Evolutionary conservation across 352 stramenopile genomes (phyloP).

Genomic region (Detonula confervacea): DNA sequence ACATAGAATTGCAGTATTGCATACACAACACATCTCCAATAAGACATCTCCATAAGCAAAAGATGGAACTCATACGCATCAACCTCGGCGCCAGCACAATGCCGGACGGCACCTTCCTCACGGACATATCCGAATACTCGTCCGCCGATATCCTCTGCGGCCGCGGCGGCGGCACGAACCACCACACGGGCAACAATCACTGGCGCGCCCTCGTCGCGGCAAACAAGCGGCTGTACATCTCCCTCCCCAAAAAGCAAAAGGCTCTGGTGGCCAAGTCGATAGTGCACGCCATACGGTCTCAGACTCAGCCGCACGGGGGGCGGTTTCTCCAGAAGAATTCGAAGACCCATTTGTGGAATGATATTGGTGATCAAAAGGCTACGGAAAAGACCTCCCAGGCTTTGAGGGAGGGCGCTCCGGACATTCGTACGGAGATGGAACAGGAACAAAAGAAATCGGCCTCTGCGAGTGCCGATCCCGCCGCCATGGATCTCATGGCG

Average conservation of each 20-base stretch:
- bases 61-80: neutral
- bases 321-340: constrained; percentile 54
- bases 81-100: neutral
- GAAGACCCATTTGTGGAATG: constrained; percentile 27
- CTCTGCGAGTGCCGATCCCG: neutral
- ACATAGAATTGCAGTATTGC: too few species aligned
- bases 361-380: constrained; percentile 47
- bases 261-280: constrained; percentile 40
- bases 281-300: constrained; percentile 46
- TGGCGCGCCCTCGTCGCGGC: constrained; percentile 87
- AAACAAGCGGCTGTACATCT: constrained; percentile 78
- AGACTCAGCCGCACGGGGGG: constrained; percentile 33
- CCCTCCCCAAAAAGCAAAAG: constrained; percentile 51
- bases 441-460: neutral
- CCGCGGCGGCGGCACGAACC: constrained; percentile 36
- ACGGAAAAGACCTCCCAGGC: constrained; percentile 48
- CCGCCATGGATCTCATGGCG: neutral
- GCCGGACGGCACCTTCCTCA: neutral
- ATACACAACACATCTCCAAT: too few species aligned
- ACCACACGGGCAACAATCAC: constrained; percentile 86
- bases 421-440: neutral
- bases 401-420: constrained; percentile 44
- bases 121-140: neutral
- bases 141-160: constrained; percentile 10
- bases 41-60: too few species aligned